Conservation (phyloP, 768 basidiomycete genomes). For the Tephrocybe sp. region DNA sequence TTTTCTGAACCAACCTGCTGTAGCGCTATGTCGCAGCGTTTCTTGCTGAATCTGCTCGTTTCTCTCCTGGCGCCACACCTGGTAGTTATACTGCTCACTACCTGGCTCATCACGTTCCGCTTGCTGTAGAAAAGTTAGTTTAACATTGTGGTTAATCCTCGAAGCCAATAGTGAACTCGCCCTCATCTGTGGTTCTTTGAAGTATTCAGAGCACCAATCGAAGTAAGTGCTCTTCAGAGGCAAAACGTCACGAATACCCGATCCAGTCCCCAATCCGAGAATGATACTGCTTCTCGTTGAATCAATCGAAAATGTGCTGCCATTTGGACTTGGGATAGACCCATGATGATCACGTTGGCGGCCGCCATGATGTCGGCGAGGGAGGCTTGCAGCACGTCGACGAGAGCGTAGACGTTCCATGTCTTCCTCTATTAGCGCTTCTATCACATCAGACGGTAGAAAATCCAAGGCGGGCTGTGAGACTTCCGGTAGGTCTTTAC, state of each 20-base stretch:
- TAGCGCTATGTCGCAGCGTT: constrained; percentile 67
- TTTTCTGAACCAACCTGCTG: constrained; percentile 58
- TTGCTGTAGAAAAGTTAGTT: constrained; percentile 53
- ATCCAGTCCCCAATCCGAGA: constrained; percentile 76
- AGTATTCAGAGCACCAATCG: constrained; percentile 97
- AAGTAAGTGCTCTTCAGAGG: constrained; percentile 92
- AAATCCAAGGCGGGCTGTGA: constrained; percentile 50
- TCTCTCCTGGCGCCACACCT: constrained; percentile 90
- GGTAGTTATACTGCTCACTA: constrained; percentile 90
- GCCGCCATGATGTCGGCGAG: constrained; percentile 35
- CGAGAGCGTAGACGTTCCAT: constrained; percentile 87
- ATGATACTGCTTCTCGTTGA: constrained; percentile 68
- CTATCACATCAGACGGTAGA: constrained; percentile 77
- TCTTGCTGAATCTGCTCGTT: constrained; percentile 79
- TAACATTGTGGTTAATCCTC: neutral
- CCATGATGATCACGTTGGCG: constrained; percentile 26
- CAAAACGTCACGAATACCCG: constrained; percentile 79
- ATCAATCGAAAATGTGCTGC: constrained; percentile 77
- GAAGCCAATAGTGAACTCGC: constrained; percentile 52
- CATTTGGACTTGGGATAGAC: constrained; percentile 64
- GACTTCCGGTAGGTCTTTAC: constrained; percentile 30
- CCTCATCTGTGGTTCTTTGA: constrained; percentile 98
- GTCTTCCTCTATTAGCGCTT: constrained; percentile 90
- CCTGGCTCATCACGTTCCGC: constrained; percentile 96
- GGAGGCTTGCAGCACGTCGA: constrained; percentile 42